These are phyloP conservation scores for Saccharum hybrid DNA, from an alignment of 202 grass and related monocot species.

Conservation along the genomic window DNA sequence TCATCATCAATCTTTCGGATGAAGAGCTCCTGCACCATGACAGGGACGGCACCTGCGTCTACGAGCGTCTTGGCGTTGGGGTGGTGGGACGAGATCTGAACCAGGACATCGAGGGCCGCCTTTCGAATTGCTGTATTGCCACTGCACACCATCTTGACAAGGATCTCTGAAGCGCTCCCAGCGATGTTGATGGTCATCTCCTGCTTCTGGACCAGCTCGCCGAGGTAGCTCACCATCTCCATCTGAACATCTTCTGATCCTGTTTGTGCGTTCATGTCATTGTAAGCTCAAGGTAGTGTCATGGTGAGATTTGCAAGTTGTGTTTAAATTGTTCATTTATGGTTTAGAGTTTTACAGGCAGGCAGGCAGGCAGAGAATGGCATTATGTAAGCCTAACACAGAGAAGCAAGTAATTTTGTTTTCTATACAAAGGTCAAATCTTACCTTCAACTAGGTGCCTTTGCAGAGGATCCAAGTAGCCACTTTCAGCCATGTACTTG, in stretches of 20 bases:
- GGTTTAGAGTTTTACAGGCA: background rate
- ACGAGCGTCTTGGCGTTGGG: slow-evolving; percentile 66
- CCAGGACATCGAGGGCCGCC: slow-evolving; percentile 70
- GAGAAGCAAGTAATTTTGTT: background rate
- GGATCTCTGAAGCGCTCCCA: slow-evolving; percentile 57
- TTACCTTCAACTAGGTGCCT: slow-evolving; percentile 88
- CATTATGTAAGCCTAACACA: background rate
- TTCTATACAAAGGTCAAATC: background rate
- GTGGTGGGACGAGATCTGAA: slow-evolving; percentile 81
- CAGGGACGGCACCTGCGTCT: slow-evolving; percentile 53
- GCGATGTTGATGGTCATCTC: slow-evolving; percentile 78
- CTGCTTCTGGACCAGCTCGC: slow-evolving; percentile 76
- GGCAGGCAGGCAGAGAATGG: background rate
- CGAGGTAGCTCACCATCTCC: slow-evolving; percentile 91
- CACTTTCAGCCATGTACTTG: slow-evolving; percentile 92
- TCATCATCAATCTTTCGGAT: slow-evolving; percentile 66
- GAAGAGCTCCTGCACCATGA: slow-evolving; percentile 82
- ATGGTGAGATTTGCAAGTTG: background rate
- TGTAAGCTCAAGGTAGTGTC: slow-evolving; percentile 21
- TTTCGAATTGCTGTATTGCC: slow-evolving; percentile 55
- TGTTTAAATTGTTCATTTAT: background rate
- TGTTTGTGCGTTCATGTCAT: slow-evolving; percentile 45
- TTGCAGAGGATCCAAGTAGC: slow-evolving; percentile 86
- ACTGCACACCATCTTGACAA: slow-evolving; percentile 76
- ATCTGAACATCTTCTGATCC: slow-evolving; percentile 84